Percentiles rank a stretch among this genome's conserved stretches.
Evolutionary conservation across 495 filamentous ascomycete species (phyloP).

Genomic region (Hypoxylon subgilvum): DNA sequence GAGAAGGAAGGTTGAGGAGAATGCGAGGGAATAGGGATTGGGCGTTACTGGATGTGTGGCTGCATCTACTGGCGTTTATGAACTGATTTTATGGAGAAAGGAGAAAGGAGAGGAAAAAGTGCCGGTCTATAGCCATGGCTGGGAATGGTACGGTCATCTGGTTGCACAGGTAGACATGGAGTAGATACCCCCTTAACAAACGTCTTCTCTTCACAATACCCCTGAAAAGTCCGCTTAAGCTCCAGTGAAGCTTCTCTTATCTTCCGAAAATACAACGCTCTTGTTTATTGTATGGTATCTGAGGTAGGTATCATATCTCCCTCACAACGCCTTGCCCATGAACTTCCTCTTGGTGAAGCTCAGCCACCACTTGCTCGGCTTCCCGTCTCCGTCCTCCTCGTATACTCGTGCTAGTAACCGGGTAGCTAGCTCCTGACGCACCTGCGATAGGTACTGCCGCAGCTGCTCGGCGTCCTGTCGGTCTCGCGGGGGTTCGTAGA

Average conservation of each 20-base stretch:
- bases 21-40: neutral
- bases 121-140: conserved; percentile 19
- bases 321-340: conserved; percentile 90
- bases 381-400: conserved; percentile 73
- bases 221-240: neutral
- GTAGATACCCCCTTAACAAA: conserved; percentile 28
- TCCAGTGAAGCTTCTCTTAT: conserved; percentile 2
- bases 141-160: conserved; percentile 12
- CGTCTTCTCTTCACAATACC: neutral
- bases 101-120: neutral
- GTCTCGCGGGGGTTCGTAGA: conserved; percentile 73
- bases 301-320: neutral
- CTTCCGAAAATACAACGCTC: too few species aligned
- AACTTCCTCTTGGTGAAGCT: conserved; percentile 99
- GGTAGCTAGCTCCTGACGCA: conserved; percentile 85
- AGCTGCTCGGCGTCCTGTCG: conserved; percentile 87
- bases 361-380: conserved; percentile 98
- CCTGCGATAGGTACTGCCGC: conserved; percentile 85
- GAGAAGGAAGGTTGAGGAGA: conserved; percentile 58
- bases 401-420: conserved; percentile 86
- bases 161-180: conserved; percentile 6
- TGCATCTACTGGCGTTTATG: conserved; percentile 24
- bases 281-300: conserved; percentile 1
- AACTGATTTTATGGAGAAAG: neutral
- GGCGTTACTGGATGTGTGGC: neutral